phyloP scores from a whole-genome alignment of 371 early-diverging fungal genomes.

The Lichtheimia ramosa region DNA sequence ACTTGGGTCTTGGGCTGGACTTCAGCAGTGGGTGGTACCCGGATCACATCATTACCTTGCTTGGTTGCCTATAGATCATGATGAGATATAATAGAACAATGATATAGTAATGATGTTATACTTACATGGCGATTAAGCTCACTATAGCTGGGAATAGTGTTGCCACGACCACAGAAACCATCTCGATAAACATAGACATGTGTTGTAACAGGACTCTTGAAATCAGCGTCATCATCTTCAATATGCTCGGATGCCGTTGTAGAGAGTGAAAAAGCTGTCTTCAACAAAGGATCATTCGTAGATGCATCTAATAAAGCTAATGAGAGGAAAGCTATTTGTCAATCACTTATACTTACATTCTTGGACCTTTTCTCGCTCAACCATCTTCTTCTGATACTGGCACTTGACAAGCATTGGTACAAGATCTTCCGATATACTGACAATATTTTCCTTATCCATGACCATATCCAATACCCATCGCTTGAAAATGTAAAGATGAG shows the following conservation, averaged over 20 bases:
- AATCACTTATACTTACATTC: conserved; percentile 48
- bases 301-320: conserved; percentile 30
- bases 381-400: conserved; percentile 69
- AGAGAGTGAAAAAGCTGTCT: conserved; percentile 48
- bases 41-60: conserved; percentile 53
- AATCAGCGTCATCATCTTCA: conserved; percentile 30
- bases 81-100: conserved; percentile 4
- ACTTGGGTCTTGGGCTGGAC: conserved; percentile 74
- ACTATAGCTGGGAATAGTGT: conserved; percentile 80
- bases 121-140: conserved; percentile 85
- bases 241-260: conserved; percentile 39
- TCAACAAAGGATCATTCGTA: conserved; percentile 27
- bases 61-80: conserved; percentile 47
- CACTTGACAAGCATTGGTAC: conserved; percentile 82
- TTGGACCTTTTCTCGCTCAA: conserved; percentile 67
- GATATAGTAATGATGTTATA: not conserved
- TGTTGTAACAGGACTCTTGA: conserved; percentile 48
- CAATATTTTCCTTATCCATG: conserved; percentile 63
- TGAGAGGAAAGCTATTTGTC: not conserved
- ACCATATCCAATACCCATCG: conserved; percentile 88
- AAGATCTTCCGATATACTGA: conserved; percentile 82
- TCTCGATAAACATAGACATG: conserved; percentile 48
- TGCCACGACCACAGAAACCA: conserved; percentile 74
- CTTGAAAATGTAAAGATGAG: conserved; percentile 89
- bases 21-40: conserved; percentile 65